phyloP scores from a whole-genome alignment of 2,329 filamentous ascomycete genomes.

The Exophiala mesophila region DNA sequence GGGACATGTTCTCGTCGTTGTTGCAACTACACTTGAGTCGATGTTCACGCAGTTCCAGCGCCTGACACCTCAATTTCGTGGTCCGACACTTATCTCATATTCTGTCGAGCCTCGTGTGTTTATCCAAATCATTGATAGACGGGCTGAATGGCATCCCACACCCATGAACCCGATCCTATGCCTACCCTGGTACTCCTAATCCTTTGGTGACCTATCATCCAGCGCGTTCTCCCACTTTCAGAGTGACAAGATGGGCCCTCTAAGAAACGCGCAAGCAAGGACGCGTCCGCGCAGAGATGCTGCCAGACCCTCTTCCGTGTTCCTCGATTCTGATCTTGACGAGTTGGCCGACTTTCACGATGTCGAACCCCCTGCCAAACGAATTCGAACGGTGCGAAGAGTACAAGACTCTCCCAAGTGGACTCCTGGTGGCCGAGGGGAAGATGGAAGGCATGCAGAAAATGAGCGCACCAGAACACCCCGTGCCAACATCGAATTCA shows the following conservation, averaged over 20 bases:
- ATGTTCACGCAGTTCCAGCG: neutral
- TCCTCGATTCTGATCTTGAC: conserved; percentile 28
- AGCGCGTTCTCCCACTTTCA: conserved; percentile 14
- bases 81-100: too few species aligned
- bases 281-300: conserved; percentile 29
- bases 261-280: conserved; percentile 22
- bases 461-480: conserved; percentile 47
- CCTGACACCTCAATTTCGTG: neutral
- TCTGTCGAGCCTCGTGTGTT: neutral
- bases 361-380: conserved; percentile 63
- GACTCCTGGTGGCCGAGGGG: conserved; percentile 78
- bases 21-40: conserved; percentile 5
- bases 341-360: conserved; percentile 27
- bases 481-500: conserved; percentile 52
- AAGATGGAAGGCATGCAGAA: conserved; percentile 78
- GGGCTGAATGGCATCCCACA: conserved; percentile 15
- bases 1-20: neutral
- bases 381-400: conserved; percentile 57
- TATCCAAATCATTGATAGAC: neutral
- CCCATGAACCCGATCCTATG: conserved; percentile 11
- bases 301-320: conserved; percentile 29
- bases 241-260: conserved; percentile 19
- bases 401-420: conserved; percentile 16
- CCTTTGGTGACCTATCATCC: neutral
- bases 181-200: conserved; percentile 16